Conservation (phyloP, 805 yeast genomes). For the Starmerella floricola region DNA sequence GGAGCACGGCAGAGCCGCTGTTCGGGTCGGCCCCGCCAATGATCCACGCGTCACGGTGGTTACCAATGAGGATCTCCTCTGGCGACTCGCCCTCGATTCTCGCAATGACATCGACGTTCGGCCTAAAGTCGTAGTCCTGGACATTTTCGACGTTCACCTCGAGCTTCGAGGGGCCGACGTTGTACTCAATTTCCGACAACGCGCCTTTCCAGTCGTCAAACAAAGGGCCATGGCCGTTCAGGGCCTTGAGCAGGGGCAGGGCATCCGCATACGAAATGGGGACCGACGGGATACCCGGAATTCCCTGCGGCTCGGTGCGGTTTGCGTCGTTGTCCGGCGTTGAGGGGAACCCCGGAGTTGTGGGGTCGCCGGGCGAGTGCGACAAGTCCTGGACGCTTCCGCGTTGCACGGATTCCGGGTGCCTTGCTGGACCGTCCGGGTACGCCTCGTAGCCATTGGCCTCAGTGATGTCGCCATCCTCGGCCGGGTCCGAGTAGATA, state of each 20-base stretch:
- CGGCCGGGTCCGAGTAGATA: conserved; percentile 59
- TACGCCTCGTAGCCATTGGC: conserved; percentile 51
- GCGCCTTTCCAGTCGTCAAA: conserved; percentile 36
- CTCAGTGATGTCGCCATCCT: conserved; percentile 37
- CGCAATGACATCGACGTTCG: conserved; percentile 54
- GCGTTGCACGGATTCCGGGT: conserved; percentile 64
- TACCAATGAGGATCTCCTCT: conserved; percentile 54
- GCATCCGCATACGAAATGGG: conserved; percentile 58
- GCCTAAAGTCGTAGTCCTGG: conserved; percentile 50
- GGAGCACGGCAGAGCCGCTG: conserved; percentile 52
- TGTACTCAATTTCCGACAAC: conserved; percentile 36
- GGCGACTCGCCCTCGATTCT: conserved; percentile 42
- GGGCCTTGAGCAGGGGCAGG: conserved; percentile 44
- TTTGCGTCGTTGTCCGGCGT: conserved; percentile 34
- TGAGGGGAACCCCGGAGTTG: conserved; percentile 58
- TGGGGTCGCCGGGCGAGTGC: conserved; percentile 61
- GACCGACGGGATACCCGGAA: conserved; percentile 57
- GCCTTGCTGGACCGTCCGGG: conserved; percentile 67
- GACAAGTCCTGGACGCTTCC: conserved; percentile 60
- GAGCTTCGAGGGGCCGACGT: conserved; percentile 39
- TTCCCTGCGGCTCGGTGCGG: conserved; percentile 40
- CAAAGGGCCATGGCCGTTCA: conserved; percentile 46
- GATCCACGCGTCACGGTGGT: conserved; percentile 74
- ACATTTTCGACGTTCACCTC: conserved; percentile 45
- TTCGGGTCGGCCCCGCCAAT: conserved; percentile 75